Evolutionary conservation across 2,329 filamentous ascomycete species (phyloP).

Genomic region (Davidsoniella neocaledoniae): DNA sequence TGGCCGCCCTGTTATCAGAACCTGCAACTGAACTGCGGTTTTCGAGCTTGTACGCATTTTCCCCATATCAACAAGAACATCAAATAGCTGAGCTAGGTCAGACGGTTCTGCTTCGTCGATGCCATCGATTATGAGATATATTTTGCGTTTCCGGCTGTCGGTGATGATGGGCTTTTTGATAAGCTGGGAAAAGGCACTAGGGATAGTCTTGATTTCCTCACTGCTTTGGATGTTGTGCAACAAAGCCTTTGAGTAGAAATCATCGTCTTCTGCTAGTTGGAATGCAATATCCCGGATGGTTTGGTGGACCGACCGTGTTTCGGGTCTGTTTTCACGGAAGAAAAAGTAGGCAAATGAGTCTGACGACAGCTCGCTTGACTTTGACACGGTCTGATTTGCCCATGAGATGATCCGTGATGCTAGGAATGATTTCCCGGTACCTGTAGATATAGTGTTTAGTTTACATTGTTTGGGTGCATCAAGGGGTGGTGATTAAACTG

Average conservation of each 20-base stretch:
- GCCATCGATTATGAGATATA: slow-evolving; percentile 30
- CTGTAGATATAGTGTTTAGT: slow-evolving; percentile 13
- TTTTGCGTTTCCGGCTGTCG: slow-evolving; percentile 19
- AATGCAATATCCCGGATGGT: slow-evolving; percentile 30
- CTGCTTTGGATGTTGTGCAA: slow-evolving; percentile 20
- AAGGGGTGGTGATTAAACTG: not conserved
- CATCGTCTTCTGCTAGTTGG: slow-evolving; percentile 29
- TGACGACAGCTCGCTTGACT: slow-evolving; percentile 13
- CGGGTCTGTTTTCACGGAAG: slow-evolving; percentile 30
- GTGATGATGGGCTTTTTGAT: slow-evolving; percentile 24
- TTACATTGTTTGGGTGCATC: not conserved
- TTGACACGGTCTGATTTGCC: slow-evolving; percentile 21
- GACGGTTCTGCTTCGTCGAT: slow-evolving; percentile 27
- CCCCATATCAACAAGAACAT: slow-evolving; percentile 13
- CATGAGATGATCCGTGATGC: slow-evolving; percentile 27
- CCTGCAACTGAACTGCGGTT: slow-evolving; percentile 11
- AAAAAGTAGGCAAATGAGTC: slow-evolving; percentile 29
- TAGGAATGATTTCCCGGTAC: slow-evolving; percentile 30
- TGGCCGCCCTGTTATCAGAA: slow-evolving; percentile 27
- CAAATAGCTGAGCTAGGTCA: slow-evolving; percentile 22
- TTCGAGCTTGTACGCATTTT: slow-evolving; percentile 13
- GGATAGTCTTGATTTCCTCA: slow-evolving; percentile 27
- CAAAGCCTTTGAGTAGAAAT: slow-evolving; percentile 27
- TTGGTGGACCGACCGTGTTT: slow-evolving; percentile 28
- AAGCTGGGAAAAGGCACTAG: slow-evolving; percentile 27